Evolutionary conservation across 768 basidiomycete species (phyloP).

Genomic region (Porphyrellus cyaneotinctus): DNA sequence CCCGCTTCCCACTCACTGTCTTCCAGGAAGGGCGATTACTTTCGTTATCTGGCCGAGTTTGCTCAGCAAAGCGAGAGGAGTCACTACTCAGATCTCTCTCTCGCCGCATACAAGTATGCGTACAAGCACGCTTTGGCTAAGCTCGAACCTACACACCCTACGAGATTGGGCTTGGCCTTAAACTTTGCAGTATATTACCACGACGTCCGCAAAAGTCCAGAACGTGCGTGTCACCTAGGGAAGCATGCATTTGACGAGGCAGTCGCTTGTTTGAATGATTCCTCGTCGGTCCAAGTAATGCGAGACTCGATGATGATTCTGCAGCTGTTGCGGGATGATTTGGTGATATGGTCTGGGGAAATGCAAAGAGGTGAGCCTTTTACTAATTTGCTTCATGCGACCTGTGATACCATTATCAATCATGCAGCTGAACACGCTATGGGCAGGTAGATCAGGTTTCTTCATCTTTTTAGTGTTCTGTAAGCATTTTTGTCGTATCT

Average conservation of each 20-base stretch:
- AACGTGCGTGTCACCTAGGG: constrained; percentile 82
- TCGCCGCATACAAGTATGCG: constrained; percentile 81
- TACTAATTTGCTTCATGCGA: neutral
- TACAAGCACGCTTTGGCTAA: constrained; percentile 77
- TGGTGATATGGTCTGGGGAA: constrained; percentile 82
- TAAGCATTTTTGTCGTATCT: neutral
- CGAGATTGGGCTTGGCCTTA: constrained; percentile 80
- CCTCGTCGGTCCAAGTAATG: constrained; percentile 41
- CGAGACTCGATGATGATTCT: constrained; percentile 80
- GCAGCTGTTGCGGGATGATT: constrained; percentile 79
- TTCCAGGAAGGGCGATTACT: constrained; percentile 82
- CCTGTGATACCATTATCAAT: constrained; percentile 9
- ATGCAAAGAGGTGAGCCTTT: constrained; percentile 43
- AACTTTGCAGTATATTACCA: constrained; percentile 96
- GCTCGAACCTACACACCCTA: constrained; percentile 77
- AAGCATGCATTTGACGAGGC: constrained; percentile 94
- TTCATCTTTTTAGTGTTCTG: neutral
- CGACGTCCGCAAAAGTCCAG: constrained; percentile 79
- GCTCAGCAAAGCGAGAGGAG: constrained; percentile 67
- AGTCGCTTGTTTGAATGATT: constrained; percentile 55
- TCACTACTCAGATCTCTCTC: constrained; percentile 66
- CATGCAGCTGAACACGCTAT: constrained; percentile 24
- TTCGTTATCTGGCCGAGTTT: constrained; percentile 87
- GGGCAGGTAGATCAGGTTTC: constrained; percentile 7
- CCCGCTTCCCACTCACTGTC: constrained; percentile 1